A percentile compares a stretch with the other conserved stretches of the same genome.
These are phyloP conservation scores for Trifolium subterraneum DNA, from an alignment of 306 rosid species.

Conservation along the genomic window DNA sequence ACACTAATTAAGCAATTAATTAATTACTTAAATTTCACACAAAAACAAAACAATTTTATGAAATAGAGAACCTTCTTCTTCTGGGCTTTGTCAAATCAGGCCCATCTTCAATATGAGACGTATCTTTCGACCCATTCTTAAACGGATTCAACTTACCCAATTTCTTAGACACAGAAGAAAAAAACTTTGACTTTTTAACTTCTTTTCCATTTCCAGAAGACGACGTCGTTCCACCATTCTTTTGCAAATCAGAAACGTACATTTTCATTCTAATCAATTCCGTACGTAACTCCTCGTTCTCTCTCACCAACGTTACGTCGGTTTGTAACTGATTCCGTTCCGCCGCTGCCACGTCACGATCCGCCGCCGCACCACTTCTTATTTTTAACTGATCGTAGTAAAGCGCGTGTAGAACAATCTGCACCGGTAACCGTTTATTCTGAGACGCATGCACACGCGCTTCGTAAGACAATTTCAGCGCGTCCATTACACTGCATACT, in stretches of 20 bases:
- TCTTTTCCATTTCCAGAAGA: slow-evolving; percentile 4
- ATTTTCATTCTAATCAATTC: slow-evolving; percentile 83
- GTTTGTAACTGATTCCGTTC: slow-evolving; percentile 60
- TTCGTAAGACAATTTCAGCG: slow-evolving; percentile 73
- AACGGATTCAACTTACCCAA: slow-evolving; percentile 84
- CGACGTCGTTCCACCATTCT: slow-evolving; percentile 46
- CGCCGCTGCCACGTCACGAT: slow-evolving; percentile 9
- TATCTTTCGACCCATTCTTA: slow-evolving; percentile 36
- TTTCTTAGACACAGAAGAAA: slow-evolving; percentile 71
- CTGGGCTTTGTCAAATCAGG: slow-evolving; percentile 16
- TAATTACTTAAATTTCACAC: background rate
- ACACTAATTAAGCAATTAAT: background rate
- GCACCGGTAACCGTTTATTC: slow-evolving; percentile 85
- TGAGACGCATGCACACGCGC: slow-evolving; percentile 92
- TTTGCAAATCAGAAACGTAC: slow-evolving; percentile 67
- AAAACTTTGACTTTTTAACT: slow-evolving; percentile 59
- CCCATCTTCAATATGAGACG: background rate
- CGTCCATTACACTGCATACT: slow-evolving; percentile 86
- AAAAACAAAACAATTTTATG: background rate
- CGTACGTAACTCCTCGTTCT: slow-evolving; percentile 72
- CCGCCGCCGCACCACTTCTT: slow-evolving; percentile 62
- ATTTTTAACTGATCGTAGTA: slow-evolving; percentile 83
- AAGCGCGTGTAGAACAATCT: slow-evolving; percentile 84
- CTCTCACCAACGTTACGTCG: slow-evolving; percentile 74
- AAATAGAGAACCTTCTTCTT: slow-evolving; percentile 6